These are phyloP conservation scores for Plasmopara muralis DNA, from an alignment of 352 stramenopile species.

Conservation along the genomic window DNA sequence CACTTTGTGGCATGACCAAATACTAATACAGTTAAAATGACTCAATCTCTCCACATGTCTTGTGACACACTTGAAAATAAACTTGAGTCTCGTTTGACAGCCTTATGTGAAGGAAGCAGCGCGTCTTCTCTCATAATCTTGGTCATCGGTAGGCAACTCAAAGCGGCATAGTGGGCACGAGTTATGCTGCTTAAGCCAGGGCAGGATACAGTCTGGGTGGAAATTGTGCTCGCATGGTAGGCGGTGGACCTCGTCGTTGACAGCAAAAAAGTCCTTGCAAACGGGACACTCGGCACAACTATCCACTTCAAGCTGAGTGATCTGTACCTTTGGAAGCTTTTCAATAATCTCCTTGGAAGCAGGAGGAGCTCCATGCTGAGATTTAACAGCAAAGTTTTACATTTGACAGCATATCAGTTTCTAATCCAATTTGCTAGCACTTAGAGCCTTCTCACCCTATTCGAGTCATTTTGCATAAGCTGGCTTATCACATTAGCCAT, in stretches of 20 bases:
- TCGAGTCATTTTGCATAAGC: conserved; percentile 85
- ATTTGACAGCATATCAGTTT: conserved; percentile 8
- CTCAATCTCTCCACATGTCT: conserved; percentile 16
- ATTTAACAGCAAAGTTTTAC: conserved; percentile 7
- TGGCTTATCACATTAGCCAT: conserved; percentile 83
- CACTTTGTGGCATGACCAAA: too few species aligned
- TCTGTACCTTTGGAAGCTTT: conserved; percentile 64
- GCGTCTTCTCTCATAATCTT: conserved; percentile 68
- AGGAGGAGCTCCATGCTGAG: conserved; percentile 70
- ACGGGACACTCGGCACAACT: conserved; percentile 73
- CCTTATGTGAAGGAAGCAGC: conserved; percentile 20
- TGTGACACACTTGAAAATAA: conserved; percentile 9
- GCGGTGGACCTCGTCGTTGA: conserved; percentile 67
- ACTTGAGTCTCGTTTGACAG: conserved; percentile 3
- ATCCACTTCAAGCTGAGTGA: conserved; percentile 69
- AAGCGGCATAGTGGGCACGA: conserved; percentile 82
- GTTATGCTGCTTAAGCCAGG: conserved; percentile 86
- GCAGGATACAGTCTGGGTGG: conserved; percentile 81
- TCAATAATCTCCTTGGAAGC: conserved; percentile 72
- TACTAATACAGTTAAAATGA: conserved; percentile 10
- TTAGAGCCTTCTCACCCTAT: conserved; percentile 43
- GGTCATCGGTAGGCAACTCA: conserved; percentile 78
- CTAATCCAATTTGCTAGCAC: conserved; percentile 1
- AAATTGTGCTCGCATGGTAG: conserved; percentile 75
- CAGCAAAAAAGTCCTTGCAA: conserved; percentile 81